Conservation (phyloP, 192 early-diverging fungal genomes). For the Podila verticillata region DNA sequence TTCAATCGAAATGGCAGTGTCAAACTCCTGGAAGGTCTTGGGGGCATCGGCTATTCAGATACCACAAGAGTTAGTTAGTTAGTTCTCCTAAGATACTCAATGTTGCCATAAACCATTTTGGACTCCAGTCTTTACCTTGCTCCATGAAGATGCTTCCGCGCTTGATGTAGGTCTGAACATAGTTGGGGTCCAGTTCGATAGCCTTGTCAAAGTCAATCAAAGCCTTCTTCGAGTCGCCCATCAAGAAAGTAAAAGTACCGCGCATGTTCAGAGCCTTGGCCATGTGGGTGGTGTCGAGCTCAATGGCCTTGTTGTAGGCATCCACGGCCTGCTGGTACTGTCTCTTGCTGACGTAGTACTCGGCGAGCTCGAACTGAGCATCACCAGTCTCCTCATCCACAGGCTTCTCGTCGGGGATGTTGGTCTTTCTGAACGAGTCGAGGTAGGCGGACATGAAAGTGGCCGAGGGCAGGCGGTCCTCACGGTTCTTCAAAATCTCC, state of each 20-base stretch:
- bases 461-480: constrained; percentile 82
- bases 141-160: constrained; percentile 93
- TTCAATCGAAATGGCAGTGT: constrained; percentile 72
- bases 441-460: constrained; percentile 95
- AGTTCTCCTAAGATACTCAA: too few species aligned
- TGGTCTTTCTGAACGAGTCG: constrained; percentile 79
- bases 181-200: constrained; percentile 77
- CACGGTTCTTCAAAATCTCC: constrained; percentile 71
- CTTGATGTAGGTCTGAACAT: constrained; percentile 90
- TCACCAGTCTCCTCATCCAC: constrained; percentile 55
- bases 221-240: constrained; percentile 80
- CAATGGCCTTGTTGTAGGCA: constrained; percentile 72
- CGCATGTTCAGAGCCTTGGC: constrained; percentile 85
- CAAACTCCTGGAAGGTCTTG: constrained; percentile 72
- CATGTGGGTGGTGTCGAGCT: constrained; percentile 60
- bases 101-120: too few species aligned
- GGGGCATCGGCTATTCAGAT: constrained; percentile 58
- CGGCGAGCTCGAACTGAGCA: constrained; percentile 64
- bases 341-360: constrained; percentile 57
- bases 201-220: constrained; percentile 82
- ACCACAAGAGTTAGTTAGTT: neutral
- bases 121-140: constrained; percentile 53
- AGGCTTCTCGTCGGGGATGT: constrained; percentile 27
- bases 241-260: constrained; percentile 91
- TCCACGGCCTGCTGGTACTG: constrained; percentile 71